Conservation (phyloP, 495 filamentous ascomycete species). For the Rostrohypoxylon terebratum region DNA sequence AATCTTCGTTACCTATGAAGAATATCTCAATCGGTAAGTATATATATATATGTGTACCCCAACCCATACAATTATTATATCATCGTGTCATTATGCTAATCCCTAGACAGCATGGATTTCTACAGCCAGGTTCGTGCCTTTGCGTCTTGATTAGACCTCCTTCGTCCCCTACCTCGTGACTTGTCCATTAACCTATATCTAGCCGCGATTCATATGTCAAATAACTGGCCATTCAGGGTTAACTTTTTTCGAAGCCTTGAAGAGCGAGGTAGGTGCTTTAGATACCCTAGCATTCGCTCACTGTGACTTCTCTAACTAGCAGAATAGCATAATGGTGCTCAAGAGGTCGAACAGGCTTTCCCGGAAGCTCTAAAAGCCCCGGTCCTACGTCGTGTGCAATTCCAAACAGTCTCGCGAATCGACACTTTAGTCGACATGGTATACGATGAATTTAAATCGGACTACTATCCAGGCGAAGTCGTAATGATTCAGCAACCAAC, state of each 20-base stretch:
- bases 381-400: constrained; percentile 89
- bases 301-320: constrained; percentile 35
- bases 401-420: constrained; percentile 88
- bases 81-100: constrained; percentile 5
- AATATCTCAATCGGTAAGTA: constrained; percentile 80
- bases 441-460: constrained; percentile 85
- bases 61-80: not conserved
- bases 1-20: constrained; percentile 89
- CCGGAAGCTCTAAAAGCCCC: constrained; percentile 92
- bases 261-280: constrained; percentile 83
- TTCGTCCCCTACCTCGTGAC: not conserved
- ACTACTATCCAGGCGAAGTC: constrained; percentile 92
- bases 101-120: constrained; percentile 78
- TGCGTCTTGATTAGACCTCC: constrained; percentile 38
- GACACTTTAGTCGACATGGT: constrained; percentile 80
- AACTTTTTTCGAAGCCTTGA: constrained; percentile 92
- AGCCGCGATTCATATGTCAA: constrained; percentile 92
- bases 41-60: not conserved
- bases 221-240: constrained; percentile 93
- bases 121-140: constrained; percentile 79
- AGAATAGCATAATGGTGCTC: constrained; percentile 81
- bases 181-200: constrained; percentile 34
- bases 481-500: constrained; percentile 78
- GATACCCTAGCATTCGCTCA: not conserved
- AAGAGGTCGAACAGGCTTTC: constrained; percentile 90